Conservation (phyloP, 2,329 filamentous ascomycete species). For the Fusarium scirpi region DNA sequence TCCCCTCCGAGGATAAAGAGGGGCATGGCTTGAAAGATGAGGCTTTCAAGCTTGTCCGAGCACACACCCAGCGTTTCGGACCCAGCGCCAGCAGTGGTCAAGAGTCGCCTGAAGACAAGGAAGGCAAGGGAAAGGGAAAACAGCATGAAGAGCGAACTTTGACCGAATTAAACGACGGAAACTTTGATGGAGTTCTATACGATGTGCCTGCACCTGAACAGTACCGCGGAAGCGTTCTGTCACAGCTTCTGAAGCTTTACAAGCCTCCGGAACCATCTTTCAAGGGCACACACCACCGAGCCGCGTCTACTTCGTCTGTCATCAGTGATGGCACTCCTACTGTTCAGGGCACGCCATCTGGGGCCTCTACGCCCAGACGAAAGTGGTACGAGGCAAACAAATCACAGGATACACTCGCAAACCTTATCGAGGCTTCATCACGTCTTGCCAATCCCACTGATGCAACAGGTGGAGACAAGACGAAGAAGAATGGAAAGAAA, state of each 20-base stretch:
- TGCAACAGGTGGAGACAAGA: conserved; percentile 15
- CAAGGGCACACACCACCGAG: conserved; percentile 40
- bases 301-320: conserved; percentile 45
- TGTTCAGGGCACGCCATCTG: conserved; percentile 53
- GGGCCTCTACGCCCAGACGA: conserved; percentile 57
- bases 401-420: conserved; percentile 61
- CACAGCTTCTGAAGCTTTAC: conserved; percentile 61
- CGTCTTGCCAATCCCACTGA: conserved; percentile 54
- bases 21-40: conserved; percentile 46
- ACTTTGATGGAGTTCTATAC: conserved; percentile 56
- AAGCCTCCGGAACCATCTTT: conserved; percentile 52
- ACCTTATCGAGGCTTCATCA: conserved; percentile 61
- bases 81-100: conserved; percentile 18
- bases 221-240: conserved; percentile 60
- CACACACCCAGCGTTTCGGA: conserved; percentile 53
- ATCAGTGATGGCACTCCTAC: conserved; percentile 51
- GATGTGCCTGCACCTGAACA: conserved; percentile 56
- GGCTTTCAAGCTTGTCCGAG: conserved; percentile 58
- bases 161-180: conserved; percentile 54
- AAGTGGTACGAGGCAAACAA: conserved; percentile 64
- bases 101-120: conserved; percentile 12
- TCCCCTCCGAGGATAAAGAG: conserved; percentile 22
- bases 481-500: conserved; percentile 47
- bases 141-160: conserved; percentile 37
- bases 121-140: conserved; percentile 17